These are phyloP conservation scores for Inga leiocalycina DNA, from an alignment of 306 rosid genomes.

Conservation along the genomic window DNA sequence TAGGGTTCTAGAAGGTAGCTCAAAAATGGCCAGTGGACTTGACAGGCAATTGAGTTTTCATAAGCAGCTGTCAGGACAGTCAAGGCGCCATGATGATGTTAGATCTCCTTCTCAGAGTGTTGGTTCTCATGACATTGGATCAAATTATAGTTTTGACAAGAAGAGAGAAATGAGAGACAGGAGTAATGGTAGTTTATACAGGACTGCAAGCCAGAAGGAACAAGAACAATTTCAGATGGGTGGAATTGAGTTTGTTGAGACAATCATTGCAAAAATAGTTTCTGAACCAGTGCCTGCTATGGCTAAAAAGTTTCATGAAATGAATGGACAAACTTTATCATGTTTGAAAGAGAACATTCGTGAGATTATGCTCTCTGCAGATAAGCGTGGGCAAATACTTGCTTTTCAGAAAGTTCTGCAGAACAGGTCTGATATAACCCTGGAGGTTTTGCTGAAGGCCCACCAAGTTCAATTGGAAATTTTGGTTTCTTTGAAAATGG, in stretches of 20 bases:
- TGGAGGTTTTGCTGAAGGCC: conserved; percentile 71
- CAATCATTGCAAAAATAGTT: conserved; percentile 64
- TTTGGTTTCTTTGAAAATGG: conserved; percentile 86
- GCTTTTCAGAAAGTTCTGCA: conserved; percentile 74
- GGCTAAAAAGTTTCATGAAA: conserved; percentile 83
- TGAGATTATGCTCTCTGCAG: conserved; percentile 66
- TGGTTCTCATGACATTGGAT: conserved; percentile 91
- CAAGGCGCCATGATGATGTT: conserved; percentile 76
- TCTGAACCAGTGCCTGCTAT: conserved; percentile 73
- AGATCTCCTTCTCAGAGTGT: conserved; percentile 84
- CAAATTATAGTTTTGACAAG: conserved; percentile 77
- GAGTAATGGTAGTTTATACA: conserved; percentile 71
- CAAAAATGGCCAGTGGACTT: conserved; percentile 65
- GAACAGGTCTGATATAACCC: conserved; percentile 72
- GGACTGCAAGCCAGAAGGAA: conserved; percentile 72
- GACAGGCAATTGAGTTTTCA: conserved; percentile 90
- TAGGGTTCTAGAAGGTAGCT: conserved; percentile 76
- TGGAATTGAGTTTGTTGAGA: conserved; percentile 72
- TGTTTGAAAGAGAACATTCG: conserved; percentile 71
- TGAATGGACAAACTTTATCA: conserved; percentile 55
- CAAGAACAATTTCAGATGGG: conserved; percentile 60
- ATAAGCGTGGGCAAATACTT: conserved; percentile 61
- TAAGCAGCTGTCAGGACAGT: conserved; percentile 76
- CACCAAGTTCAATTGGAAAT: conserved; percentile 81
- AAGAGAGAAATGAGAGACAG: conserved; percentile 65